Conservation (phyloP, 768 basidiomycete species). For the Nidularia pulvinata region DNA sequence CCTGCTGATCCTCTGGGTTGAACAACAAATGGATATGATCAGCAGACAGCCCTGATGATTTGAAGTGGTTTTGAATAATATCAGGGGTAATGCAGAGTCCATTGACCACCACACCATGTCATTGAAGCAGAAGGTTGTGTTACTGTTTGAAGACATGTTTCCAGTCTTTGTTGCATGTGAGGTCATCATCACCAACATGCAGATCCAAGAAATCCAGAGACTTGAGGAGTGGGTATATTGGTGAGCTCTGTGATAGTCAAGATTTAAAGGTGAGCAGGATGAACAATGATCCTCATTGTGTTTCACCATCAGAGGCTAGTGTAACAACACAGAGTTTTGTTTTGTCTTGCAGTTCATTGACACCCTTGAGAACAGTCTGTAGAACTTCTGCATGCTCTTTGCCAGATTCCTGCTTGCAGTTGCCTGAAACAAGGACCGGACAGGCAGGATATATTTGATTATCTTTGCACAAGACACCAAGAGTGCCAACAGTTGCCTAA, state of each 20-base stretch:
- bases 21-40: slow-evolving; percentile 14
- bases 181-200: slow-evolving; percentile 22
- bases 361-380: too few relatives aligned
- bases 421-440: too few relatives aligned
- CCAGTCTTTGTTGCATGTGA: slow-evolving; percentile 26
- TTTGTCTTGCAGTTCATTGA: slow-evolving; percentile 4
- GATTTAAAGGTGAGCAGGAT: slow-evolving; percentile 11
- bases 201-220: slow-evolving; percentile 16
- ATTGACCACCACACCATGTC: slow-evolving; percentile 14
- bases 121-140: slow-evolving; percentile 17
- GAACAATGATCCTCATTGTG: slow-evolving; percentile 14
- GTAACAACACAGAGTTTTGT: slow-evolving; percentile 14
- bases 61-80: slow-evolving; percentile 13
- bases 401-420: too few relatives aligned
- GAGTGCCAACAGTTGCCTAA: too few relatives aligned
- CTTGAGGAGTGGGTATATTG: slow-evolving; percentile 14
- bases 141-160: slow-evolving; percentile 25
- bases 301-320: slow-evolving; percentile 20
- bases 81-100: slow-evolving; percentile 14
- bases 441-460: too few relatives aligned
- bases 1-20: slow-evolving; percentile 19
- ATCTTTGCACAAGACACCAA: too few relatives aligned
- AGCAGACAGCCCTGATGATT: slow-evolving; percentile 6
- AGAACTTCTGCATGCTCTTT: too few relatives aligned
- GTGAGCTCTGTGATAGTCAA: slow-evolving; percentile 7